Conservation (phyloP, 192 early-diverging fungal genomes). For the Linnemannia zychae region DNA sequence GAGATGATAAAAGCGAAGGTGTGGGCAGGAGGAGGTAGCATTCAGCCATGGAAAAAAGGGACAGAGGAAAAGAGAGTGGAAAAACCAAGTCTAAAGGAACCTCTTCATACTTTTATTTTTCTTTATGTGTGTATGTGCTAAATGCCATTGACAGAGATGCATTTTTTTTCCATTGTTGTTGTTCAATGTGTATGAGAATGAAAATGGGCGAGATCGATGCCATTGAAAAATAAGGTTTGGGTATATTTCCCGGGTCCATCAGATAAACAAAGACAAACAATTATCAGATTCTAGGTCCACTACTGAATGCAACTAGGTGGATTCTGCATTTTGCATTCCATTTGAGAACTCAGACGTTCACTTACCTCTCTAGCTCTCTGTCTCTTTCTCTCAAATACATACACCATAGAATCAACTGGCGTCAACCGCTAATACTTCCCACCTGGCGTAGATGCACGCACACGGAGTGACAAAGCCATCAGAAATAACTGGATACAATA, state of each 20-base stretch:
- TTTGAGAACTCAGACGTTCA: not conserved
- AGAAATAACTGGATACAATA: no score
- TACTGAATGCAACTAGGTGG: not conserved
- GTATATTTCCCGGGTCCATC: constrained; percentile 8
- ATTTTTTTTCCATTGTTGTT: not conserved
- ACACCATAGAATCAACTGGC: no score
- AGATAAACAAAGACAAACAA: not conserved
- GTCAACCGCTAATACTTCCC: no score
- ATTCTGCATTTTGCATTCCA: not conserved
- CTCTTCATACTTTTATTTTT: not conserved
- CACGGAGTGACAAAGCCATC: no score
- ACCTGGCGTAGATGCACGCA: no score
- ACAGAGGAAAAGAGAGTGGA: no score
- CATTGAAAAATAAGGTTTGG: not conserved
- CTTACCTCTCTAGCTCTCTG: not conserved
- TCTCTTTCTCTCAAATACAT: no score
- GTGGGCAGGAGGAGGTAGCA: not conserved
- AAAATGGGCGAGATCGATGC: not conserved
- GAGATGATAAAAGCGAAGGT: not conserved
- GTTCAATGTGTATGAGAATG: not conserved
- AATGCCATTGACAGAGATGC: not conserved
- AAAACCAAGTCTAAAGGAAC: no score
- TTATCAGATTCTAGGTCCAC: constrained; percentile 3
- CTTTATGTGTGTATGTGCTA: not conserved
- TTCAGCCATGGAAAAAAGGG: not conserved